Evolutionary conservation across 768 basidiomycete species (phyloP), one percentile per base, ranked within the genome.

Genomic region (Pleurotus pulmonarius): DNA sequence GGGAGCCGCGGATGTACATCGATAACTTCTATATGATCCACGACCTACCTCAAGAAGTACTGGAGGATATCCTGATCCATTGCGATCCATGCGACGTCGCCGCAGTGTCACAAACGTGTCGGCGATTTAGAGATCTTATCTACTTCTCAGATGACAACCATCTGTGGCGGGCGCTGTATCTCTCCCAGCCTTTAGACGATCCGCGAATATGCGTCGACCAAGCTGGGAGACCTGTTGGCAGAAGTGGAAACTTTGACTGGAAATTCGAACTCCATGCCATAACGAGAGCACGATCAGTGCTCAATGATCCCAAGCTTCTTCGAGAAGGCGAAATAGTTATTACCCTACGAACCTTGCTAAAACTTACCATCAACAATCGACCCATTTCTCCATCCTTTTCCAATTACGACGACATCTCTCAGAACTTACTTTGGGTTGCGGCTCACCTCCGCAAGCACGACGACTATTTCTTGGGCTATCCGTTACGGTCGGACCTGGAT

Each of bases 141-240:
- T 85, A 86, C 61, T 52, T 65, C 43, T 59, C 74, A 2, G 68
- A 69, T 7, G 74, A 80, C 59, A 71, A 71, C 24, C 70, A 80
- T 47, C 69, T 88, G 38, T 91, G 89, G 89, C 78, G 85, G 6
- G 70, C 68, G 7, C 73, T 90, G 4, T 91, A 89, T 67, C 83
- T 91, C 43, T 61, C 69, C 0, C 79, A 83, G 56, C 75, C 79
- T 0, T 75, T 88, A 56, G 89, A 90, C 57, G 86, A 90, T 61
- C 87, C 83, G 1, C 71, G 83, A 7, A 51, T 54, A n/a, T 79
- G 83, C 46, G 62, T 81, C 4, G 75, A 73, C 2, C 68, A 69
- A 9, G 61, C 65, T 18, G 75, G 75, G 3, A 46, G 24, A 1
- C 66, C 67, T 37, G n/a, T n/a, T n/a, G n/a, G n/a, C 9, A 58